Percentiles rank a stretch among this genome's conserved stretches.
These are phyloP conservation scores for Blastobotrys muscicola DNA, from an alignment of 805 yeast genomes.

Conservation along the genomic window DNA sequence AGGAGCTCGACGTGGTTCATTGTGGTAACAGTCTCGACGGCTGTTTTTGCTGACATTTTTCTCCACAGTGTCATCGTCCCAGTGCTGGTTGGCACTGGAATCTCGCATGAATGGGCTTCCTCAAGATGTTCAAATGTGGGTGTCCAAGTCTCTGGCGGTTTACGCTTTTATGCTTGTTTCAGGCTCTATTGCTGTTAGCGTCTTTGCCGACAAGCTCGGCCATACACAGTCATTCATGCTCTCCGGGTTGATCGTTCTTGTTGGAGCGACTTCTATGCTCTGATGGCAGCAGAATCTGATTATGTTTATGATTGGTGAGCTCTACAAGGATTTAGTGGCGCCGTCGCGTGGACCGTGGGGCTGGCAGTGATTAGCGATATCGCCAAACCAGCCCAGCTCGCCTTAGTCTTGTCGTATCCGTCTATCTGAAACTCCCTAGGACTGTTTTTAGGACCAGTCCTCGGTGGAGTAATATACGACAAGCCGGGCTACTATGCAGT, in stretches of 20 bases:
- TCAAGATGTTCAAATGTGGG: slow-evolving; percentile 20
- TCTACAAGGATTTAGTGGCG: slow-evolving; percentile 28
- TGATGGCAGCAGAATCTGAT: slow-evolving; percentile 20
- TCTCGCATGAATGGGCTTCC: slow-evolving; percentile 20
- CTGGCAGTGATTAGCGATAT: slow-evolving; percentile 26
- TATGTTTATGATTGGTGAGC: slow-evolving; percentile 23
- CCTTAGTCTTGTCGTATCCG: slow-evolving; percentile 23
- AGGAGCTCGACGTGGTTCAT: slow-evolving; percentile 19
- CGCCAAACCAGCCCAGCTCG: slow-evolving; percentile 22
- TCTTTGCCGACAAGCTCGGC: slow-evolving; percentile 19
- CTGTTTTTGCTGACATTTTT: slow-evolving; percentile 27
- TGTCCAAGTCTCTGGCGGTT: slow-evolving; percentile 24
- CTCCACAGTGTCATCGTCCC: slow-evolving; percentile 27
- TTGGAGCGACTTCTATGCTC: slow-evolving; percentile 24
- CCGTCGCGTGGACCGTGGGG: slow-evolving; percentile 29
- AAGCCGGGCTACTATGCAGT: slow-evolving; percentile 27
- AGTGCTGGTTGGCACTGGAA: slow-evolving; percentile 25
- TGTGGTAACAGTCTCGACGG: slow-evolving; percentile 22
- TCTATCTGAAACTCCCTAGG: slow-evolving; percentile 24
- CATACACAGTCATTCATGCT: slow-evolving; percentile 23
- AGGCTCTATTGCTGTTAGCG: slow-evolving; percentile 24
- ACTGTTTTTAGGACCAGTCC: slow-evolving; percentile 25
- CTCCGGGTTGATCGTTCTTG: slow-evolving; percentile 22
- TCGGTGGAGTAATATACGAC: slow-evolving; percentile 29
- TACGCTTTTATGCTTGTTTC: slow-evolving; percentile 27